Conservation (phyloP, 805 yeast species). For the Nakazawaea ernobii region DNA sequence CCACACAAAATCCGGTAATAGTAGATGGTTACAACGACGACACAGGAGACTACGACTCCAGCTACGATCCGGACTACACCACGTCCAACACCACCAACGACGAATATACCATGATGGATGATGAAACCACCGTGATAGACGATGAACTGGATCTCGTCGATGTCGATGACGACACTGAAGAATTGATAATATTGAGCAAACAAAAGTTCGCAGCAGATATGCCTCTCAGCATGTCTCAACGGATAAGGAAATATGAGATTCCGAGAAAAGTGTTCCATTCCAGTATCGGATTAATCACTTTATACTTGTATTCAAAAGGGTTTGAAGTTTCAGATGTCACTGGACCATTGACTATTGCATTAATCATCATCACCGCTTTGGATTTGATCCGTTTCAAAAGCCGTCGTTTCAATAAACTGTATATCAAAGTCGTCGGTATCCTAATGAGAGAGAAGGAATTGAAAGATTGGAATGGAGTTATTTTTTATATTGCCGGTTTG, state of each 20-base stretch:
- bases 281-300: constrained; percentile 78
- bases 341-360: constrained; percentile 49
- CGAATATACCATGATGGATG: constrained; percentile 4
- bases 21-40: too few relatives aligned
- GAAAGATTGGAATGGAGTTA: constrained; percentile 66
- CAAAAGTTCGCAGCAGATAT: neutral
- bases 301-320: constrained; percentile 65
- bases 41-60: constrained; percentile 7
- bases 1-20: too few relatives aligned
- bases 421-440: constrained; percentile 68
- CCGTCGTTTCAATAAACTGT: constrained; percentile 55
- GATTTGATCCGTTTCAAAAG: constrained; percentile 65
- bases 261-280: constrained; percentile 88
- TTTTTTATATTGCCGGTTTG: constrained; percentile 82
- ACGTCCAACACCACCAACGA: neutral
- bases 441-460: constrained; percentile 83
- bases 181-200: constrained; percentile 7
- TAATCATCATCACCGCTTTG: constrained; percentile 48
- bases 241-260: constrained; percentile 67
- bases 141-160: constrained; percentile 9
- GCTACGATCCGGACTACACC: constrained; percentile 9
- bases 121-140: constrained; percentile 8
- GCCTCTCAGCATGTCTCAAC: constrained; percentile 8
- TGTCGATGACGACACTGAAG: constrained; percentile 11
- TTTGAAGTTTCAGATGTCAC: constrained; percentile 51